These are phyloP conservation scores for Oleoguttula mirabilis DNA, from an alignment of 495 filamentous ascomycete genomes.

Conservation along the genomic window DNA sequence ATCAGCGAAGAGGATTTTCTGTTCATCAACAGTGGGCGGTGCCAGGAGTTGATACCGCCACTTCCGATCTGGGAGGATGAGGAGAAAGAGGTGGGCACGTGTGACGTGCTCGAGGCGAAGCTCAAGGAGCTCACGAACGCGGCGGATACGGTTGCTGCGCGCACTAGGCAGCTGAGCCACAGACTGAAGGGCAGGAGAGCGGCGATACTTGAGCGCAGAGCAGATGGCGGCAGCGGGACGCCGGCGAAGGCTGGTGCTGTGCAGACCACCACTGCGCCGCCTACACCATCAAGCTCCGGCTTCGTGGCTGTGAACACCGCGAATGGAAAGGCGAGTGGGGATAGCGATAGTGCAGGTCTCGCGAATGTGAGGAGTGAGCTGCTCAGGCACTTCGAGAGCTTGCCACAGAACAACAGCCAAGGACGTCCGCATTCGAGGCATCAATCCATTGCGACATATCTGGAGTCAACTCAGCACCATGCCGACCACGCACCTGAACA, in stretches of 20 bases:
- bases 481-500: not conserved
- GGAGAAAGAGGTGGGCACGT: conserved; percentile 66
- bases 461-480: not conserved
- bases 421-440: conserved; percentile 9
- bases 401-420: conserved; percentile 17
- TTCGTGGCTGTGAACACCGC: conserved; percentile 48
- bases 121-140: conserved; percentile 61
- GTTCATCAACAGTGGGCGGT: conserved; percentile 65
- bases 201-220: conserved; percentile 49
- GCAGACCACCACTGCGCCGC: conserved; percentile 28
- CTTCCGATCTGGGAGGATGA: conserved; percentile 79
- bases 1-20: conserved; percentile 81
- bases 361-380: conserved; percentile 9
- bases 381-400: conserved; percentile 17
- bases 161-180: conserved; percentile 72
- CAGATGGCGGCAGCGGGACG: conserved; percentile 20
- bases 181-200: conserved; percentile 62
- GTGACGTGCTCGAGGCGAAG: conserved; percentile 71
- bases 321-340: not conserved
- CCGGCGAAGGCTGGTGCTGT: conserved; percentile 18
- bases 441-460: conserved; percentile 3
- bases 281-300: conserved; percentile 26
- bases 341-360: not conserved
- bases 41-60: conserved; percentile 72
- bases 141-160: conserved; percentile 66